Evolutionary conservation across 345 rosid species (phyloP), one percentile per base, ranked within the genome.

Genomic region (Abelmoschus esculentus): DNA sequence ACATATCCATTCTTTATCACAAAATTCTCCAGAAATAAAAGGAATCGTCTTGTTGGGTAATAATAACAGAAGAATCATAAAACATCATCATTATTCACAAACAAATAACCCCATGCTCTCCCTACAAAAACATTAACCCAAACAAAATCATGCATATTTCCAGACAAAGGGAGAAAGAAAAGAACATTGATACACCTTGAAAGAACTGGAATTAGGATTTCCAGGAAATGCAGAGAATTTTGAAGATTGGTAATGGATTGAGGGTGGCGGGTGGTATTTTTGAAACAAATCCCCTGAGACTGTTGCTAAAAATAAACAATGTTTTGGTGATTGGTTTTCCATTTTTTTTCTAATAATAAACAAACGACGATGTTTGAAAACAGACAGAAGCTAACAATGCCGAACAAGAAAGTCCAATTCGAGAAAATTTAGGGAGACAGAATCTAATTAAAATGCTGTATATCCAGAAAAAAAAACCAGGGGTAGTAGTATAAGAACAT

Each of bases 101-200:
- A 7, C 44, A 40, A 10, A 40, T 40, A 40, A 40, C 7, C 11
- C 42, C 6, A 10, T n/a, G 42, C 42, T 7, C 42, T 12, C 8
- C 12, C 11, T 9, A 42, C 46, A 42, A 9, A 42, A 42, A 42
- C 13, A 42, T 42, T 42, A 42, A 42, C 46, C 13, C 13, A 42
- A 42, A 42, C 46, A 42, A 8, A 42, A 42, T 10, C 12, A 42
- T 9, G 12, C 10, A 42, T 2, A 10, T 9, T 42, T 8, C 46
- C 11, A 42, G 26, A 42, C 46, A 42, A 42, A 10, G 46, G 9
- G 9, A 42, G 13, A 10, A 10, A 42, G 46, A 50, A 15, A 50
- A 50, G 55, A 32, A 67, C 38, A 61, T 38, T 55, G 64, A 57
- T 13, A 6, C 44, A 64, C 53, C 68, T 42, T 66, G 56, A 66